Evolutionary conservation across 768 basidiomycete genomes (phyloP), one percentile per base, ranked within the genome.

Genomic region (Sarcodon aspratus): DNA sequence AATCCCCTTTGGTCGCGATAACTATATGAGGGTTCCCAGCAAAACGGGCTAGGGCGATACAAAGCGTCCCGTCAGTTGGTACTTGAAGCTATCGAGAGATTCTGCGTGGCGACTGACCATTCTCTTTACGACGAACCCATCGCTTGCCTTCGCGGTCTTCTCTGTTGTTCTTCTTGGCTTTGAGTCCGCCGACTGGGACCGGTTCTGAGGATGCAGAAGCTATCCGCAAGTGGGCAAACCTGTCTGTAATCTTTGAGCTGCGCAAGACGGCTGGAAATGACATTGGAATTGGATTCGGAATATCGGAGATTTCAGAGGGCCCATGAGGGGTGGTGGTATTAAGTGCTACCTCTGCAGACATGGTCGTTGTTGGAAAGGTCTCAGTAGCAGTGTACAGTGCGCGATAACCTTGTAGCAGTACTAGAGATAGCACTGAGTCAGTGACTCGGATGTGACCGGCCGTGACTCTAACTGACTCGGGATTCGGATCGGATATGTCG

Each of bases 61-160:
- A 45, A 11, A 38, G 37, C 9, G 44, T 47, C 18, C 38, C 40
- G 48, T 31, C n/a, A 12, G 27, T 34, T n/a, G 37, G 9, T 33
- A 50, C 45, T 18, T 37, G 31, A 18, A 12, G 47, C 43, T 45
- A 47, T 32, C 44, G 12, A 3, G 15, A 5, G 21, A 27, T 27
- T 27, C 9, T 35, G 34, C 18, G 32, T 10, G 38, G 44, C n/a
- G n/a, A 63, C 73, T 46, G 44, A 87, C 87, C 79, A 48, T 90
- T 90, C 55, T 88, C 85, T 57, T 78, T 85, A 15, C 88, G 74
- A 54, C 85, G 66, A 5, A 79, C 63, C 80, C 81, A 86, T 33
- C 85, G 80, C 62, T 85, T 89, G 34, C 88, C 88, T 53, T 86
- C 82, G 46, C 78, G 80, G 45, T 80, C 78, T 49, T 75, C 74